These are phyloP conservation scores for Boeremia exigua DNA, from an alignment of 2,329 filamentous ascomycete species.

Conservation along the genomic window DNA sequence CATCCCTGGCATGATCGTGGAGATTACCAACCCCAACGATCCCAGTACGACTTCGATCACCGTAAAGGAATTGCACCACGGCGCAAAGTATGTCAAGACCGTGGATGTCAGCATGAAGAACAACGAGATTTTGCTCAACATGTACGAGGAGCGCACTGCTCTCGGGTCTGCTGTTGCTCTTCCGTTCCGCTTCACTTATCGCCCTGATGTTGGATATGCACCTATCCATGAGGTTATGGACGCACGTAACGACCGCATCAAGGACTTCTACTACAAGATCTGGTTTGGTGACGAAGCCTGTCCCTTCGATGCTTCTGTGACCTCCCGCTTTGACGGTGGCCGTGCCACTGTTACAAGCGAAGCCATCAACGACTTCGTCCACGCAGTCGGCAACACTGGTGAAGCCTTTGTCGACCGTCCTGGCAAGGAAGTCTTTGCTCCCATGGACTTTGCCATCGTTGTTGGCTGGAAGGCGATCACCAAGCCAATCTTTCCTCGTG, in stretches of 20 bases:
- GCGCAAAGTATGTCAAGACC: conserved; percentile 86
- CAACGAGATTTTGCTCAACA: conserved; percentile 83
- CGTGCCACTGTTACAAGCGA: conserved; percentile 85
- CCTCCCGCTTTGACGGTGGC: conserved; percentile 88
- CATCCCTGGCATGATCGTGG: conserved; percentile 83
- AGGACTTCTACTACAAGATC: conserved; percentile 97
- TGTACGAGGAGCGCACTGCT: conserved; percentile 92
- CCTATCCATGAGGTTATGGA: conserved; percentile 97
- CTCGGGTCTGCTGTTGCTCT: conserved; percentile 82
- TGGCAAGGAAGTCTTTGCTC: conserved; percentile 90
- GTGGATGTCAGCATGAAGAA: conserved; percentile 81
- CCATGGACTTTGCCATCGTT: conserved; percentile 99
- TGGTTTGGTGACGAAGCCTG: conserved; percentile 92
- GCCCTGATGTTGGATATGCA: conserved; percentile 95
- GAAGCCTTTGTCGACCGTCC: conserved; percentile 97
- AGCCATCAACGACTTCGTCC: conserved; percentile 98
- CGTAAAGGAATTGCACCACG: conserved; percentile 84
- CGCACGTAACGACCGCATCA: conserved; percentile 94
- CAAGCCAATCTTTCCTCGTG: conserved; percentile 97
- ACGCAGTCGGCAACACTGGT: conserved; percentile 95
- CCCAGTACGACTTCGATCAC: conserved; percentile 82
- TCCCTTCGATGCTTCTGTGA: conserved; percentile 83
- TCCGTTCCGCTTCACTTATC: conserved; percentile 88
- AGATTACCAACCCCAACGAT: conserved; percentile 82
- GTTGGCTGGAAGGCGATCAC: conserved; percentile 99